Base-by-base conservation (phyloP, 169 alveolate genomes). In the Haemoproteus tartakovskyi region DNA sequence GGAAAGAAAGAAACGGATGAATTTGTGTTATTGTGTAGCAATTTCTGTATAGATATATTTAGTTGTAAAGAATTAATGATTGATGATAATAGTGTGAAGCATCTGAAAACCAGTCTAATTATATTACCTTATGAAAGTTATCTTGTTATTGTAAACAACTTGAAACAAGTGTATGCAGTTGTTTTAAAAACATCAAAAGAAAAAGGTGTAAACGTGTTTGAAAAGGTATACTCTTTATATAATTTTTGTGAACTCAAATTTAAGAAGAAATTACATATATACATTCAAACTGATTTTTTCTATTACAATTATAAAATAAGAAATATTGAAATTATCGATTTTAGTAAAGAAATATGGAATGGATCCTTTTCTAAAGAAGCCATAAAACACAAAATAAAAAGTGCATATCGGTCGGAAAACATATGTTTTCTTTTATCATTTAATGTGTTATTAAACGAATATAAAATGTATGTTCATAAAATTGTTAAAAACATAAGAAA, bases 301-400 rank as follows among this genome's bases (percentile, higher is more conserved):
- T 19, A 46, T 9, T 16, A 33, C 0, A 24, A 26, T 12, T 67
- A 19, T 14, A n/a, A 16, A 22, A 2, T 22, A 21, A 29, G 18
- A n/a, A 52, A 54, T 21, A 67, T 67, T 6, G 21, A 4, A 0
- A 21, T 43, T 21, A 14, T 52, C 3, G 37, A 67, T 46, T 24
- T 54, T 3, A 67, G 40, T 24, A 37, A 67, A 26, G 18, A 38
- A 26, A 21, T 62, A 19, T 62, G 80, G 80, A 40, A 47, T 36
- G 47, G 30, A 9, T 19, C 18, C 2, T 62, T 48, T n/a, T 14
- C 48, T 16, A 62, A 62, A 33, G 12, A 36, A 12, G 30, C 24
- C 37, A 14, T 67, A 52, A 16, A 21, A 26, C 22, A 57, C 2
- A 67, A 47, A 29, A 4, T 67, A 2, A 54, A 12, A 33, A 5